Evolutionary conservation across 2,329 filamentous ascomycete genomes (phyloP).

Genomic region (Penicillium vulpinum): DNA sequence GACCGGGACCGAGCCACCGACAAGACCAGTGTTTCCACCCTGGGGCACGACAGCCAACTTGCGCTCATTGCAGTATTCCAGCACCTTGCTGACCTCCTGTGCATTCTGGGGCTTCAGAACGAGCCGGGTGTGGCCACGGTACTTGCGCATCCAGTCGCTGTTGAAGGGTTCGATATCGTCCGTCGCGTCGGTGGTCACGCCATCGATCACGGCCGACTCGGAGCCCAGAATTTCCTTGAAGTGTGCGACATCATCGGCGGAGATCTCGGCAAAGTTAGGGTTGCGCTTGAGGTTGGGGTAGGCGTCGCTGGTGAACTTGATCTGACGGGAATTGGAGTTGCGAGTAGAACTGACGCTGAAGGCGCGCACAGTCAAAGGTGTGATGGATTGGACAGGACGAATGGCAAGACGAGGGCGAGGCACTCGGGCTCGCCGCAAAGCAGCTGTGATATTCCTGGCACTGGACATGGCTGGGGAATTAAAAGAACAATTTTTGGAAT

Average conservation of each 20-base stretch:
- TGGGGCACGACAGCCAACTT: constrained; percentile 92
- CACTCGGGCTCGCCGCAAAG: constrained; percentile 35
- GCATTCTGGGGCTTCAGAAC: constrained; percentile 83
- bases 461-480: constrained; percentile 29
- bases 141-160: constrained; percentile 99
- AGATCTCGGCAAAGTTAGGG: constrained; percentile 67
- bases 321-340: constrained; percentile 32
- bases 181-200: constrained; percentile 68
- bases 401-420: constrained; percentile 29
- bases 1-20: constrained; percentile 92
- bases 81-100: constrained; percentile 83
- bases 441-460: constrained; percentile 32
- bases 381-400: constrained; percentile 24
- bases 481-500: constrained; percentile 20
- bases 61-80: constrained; percentile 94
- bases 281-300: constrained; percentile 79
- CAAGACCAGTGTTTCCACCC: constrained; percentile 93
- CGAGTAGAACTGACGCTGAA: constrained; percentile 33
- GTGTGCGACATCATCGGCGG: constrained; percentile 73
- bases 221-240: constrained; percentile 81
- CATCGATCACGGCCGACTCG: constrained; percentile 79
- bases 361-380: constrained; percentile 24
- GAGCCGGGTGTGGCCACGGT: constrained; percentile 82
- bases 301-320: constrained; percentile 81
- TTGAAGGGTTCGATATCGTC: constrained; percentile 92